A percentile compares a stretch with the other conserved stretches of the same genome.
Evolutionary conservation across 1,284 basidiomycete species (phyloP).

Genomic region (Boletus calvinii): DNA sequence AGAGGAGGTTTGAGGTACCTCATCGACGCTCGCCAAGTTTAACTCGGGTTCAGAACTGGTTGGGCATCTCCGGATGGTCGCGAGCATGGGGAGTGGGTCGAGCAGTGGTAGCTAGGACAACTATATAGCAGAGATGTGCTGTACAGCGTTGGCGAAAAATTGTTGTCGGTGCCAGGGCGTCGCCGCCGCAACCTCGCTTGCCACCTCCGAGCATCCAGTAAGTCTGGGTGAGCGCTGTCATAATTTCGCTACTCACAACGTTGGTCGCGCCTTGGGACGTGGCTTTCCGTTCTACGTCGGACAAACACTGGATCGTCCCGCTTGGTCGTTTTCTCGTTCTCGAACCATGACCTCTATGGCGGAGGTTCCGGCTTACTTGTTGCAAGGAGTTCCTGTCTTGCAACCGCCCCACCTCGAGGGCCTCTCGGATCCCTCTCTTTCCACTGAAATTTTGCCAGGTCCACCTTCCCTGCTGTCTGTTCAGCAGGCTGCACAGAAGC

Average conservation of each 20-base stretch:
- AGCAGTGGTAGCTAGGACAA: slow-evolving; percentile 20
- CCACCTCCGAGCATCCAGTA: slow-evolving; percentile 17
- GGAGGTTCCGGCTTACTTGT: slow-evolving; percentile 63
- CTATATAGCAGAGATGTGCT: slow-evolving; percentile 10
- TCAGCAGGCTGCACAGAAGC: slow-evolving; percentile 63
- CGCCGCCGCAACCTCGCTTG: slow-evolving; percentile 26
- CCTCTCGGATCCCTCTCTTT: slow-evolving; percentile 58
- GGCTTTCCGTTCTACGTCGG: slow-evolving; percentile 21
- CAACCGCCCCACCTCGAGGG: slow-evolving; percentile 79
- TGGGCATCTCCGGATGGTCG: background rate
- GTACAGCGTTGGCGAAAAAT: slow-evolving; percentile 24
- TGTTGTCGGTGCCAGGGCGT: slow-evolving; percentile 23
- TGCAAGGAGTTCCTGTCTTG: slow-evolving; percentile 63
- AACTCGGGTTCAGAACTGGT: background rate
- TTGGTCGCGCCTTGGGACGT: slow-evolving; percentile 17
- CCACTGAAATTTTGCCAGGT: slow-evolving; percentile 82
- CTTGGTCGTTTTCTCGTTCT: slow-evolving; percentile 28
- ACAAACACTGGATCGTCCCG: slow-evolving; percentile 12
- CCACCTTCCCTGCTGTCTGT: slow-evolving; percentile 69
- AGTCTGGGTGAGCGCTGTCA: slow-evolving; percentile 22
- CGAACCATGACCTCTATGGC: slow-evolving; percentile 61
- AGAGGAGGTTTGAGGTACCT: background rate
- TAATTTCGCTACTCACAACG: slow-evolving; percentile 25
- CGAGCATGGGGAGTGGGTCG: background rate
- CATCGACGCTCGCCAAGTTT: background rate